phyloP scores from a whole-genome alignment of 768 basidiomycete species.

The Serendipita sp. region DNA sequence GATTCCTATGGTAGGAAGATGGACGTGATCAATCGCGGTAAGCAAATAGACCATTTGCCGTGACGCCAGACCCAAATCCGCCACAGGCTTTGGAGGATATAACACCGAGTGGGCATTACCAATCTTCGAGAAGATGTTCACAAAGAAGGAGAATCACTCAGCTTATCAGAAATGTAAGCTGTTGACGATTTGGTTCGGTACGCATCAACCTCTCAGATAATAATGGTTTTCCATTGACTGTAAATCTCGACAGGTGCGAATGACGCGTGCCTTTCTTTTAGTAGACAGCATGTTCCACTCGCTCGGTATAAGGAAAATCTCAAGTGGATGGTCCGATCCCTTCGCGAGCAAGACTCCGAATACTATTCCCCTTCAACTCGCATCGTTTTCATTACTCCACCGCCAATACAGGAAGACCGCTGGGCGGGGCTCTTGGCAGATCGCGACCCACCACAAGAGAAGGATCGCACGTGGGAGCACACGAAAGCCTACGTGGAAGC shows the following conservation, averaged over 20 bases:
- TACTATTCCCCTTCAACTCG: slow-evolving; percentile 56
- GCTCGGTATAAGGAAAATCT: slow-evolving; percentile 49
- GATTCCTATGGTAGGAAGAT: slow-evolving; percentile 65
- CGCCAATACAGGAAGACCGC: slow-evolving; percentile 56
- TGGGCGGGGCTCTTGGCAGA: slow-evolving; percentile 33
- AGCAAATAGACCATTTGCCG: not conserved
- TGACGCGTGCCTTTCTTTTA: slow-evolving; percentile 53
- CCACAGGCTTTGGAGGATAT: slow-evolving; percentile 33
- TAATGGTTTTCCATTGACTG: not conserved
- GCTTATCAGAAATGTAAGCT: slow-evolving; percentile 45
- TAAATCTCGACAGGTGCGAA: slow-evolving; percentile 28
- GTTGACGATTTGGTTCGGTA: slow-evolving; percentile 80
- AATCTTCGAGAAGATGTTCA: slow-evolving; percentile 55
- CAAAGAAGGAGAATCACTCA: slow-evolving; percentile 30
- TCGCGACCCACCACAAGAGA: slow-evolving; percentile 31
- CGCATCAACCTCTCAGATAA: slow-evolving; percentile 14
- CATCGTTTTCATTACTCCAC: slow-evolving; percentile 70
- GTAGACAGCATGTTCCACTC: slow-evolving; percentile 62
- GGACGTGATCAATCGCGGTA: slow-evolving; percentile 79
- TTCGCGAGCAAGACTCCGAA: slow-evolving; percentile 43
- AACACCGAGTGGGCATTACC: slow-evolving; percentile 77
- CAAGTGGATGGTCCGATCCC: slow-evolving; percentile 38
- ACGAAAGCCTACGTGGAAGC: slow-evolving; percentile 58
- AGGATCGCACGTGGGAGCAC: slow-evolving; percentile 45
- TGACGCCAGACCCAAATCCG: not conserved